Conservation (phyloP, 495 filamentous ascomycete genomes). For the Penicillium cinerascens region DNA sequence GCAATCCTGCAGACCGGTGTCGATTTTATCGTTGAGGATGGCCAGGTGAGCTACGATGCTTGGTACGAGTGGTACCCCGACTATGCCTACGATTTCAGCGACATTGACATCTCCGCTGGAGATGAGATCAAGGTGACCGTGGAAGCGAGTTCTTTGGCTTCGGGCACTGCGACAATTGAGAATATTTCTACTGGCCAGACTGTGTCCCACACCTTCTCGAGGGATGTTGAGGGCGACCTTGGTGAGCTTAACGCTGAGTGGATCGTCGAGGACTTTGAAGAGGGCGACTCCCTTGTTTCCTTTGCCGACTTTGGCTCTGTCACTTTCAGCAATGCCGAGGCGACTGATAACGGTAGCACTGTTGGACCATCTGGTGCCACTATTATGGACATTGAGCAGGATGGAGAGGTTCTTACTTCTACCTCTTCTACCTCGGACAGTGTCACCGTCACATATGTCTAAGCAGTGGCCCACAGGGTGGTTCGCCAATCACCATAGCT, state of each 20-base stretch:
- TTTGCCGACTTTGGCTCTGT: conserved; percentile 55
- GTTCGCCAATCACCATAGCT: too few relatives aligned
- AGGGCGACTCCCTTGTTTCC: conserved; percentile 38
- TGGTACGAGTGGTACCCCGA: conserved; percentile 63
- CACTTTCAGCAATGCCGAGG: conserved; percentile 40
- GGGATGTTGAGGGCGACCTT: conserved; percentile 14
- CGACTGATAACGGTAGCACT: conserved; percentile 23
- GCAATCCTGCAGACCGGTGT: conserved; percentile 58
- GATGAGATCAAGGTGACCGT: conserved; percentile 52
- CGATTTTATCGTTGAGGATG: conserved; percentile 44
- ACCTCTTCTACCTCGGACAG: conserved; percentile 33
- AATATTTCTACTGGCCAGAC: conserved; percentile 48
- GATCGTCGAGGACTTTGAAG: conserved; percentile 59
- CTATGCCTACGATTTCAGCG: conserved; percentile 49
- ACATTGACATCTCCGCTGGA: conserved; percentile 48
- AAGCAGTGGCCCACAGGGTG: too few relatives aligned
- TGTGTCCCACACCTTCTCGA: conserved; percentile 46
- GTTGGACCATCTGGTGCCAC: conserved; percentile 37
- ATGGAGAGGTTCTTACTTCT: conserved; percentile 38
- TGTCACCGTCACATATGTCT: conserved; percentile 28
- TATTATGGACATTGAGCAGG: conserved; percentile 49
- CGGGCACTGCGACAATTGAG: conserved; percentile 47
- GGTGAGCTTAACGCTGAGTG: conserved; percentile 51
- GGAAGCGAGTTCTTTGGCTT: conserved; percentile 36
- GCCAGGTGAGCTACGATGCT: conserved; percentile 40